These are phyloP conservation scores for Tulasnella sp. DNA, from an alignment of 768 basidiomycete genomes.

Conservation along the genomic window DNA sequence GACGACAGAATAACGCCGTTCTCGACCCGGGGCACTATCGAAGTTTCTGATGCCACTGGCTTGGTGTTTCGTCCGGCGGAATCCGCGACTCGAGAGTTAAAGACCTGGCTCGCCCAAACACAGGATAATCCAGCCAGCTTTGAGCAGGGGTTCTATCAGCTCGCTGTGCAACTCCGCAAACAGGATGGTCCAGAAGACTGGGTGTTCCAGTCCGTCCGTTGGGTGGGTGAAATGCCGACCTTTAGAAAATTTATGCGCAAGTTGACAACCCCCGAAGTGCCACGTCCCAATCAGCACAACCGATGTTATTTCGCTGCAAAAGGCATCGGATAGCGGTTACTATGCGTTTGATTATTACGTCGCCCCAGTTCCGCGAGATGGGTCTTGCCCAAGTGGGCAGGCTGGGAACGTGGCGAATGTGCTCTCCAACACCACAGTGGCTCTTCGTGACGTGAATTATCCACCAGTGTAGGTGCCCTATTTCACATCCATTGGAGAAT, in stretches of 20 bases:
- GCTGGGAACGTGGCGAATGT: constrained; percentile 7
- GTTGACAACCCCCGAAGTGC: constrained; percentile 38
- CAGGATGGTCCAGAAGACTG: constrained; percentile 36
- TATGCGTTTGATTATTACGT: constrained; percentile 63
- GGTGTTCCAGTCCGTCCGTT: constrained; percentile 50
- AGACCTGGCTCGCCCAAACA: constrained; percentile 3
- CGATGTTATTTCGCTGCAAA: constrained; percentile 48
- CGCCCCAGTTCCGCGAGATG: constrained; percentile 53
- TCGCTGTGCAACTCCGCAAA: constrained; percentile 46
- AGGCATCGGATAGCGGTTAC: constrained; percentile 33
- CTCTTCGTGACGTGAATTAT: constrained; percentile 33
- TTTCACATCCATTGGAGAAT: not conserved
- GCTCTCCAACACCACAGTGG: constrained; percentile 41
- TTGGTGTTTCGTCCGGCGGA: not conserved
- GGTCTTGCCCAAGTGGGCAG: constrained; percentile 35
- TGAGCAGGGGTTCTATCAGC: constrained; percentile 41
- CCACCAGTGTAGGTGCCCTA: constrained; percentile 45
- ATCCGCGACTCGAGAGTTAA: not conserved
- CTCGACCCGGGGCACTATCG: not conserved
- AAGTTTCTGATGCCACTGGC: not conserved
- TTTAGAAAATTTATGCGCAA: not conserved
- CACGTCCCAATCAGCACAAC: constrained; percentile 43
- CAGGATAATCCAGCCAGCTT: not conserved
- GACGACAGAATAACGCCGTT: not conserved
- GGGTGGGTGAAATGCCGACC: constrained; percentile 40